Conservation (phyloP, 2,329 filamentous ascomycete species). For the Cercospora canescens region DNA sequence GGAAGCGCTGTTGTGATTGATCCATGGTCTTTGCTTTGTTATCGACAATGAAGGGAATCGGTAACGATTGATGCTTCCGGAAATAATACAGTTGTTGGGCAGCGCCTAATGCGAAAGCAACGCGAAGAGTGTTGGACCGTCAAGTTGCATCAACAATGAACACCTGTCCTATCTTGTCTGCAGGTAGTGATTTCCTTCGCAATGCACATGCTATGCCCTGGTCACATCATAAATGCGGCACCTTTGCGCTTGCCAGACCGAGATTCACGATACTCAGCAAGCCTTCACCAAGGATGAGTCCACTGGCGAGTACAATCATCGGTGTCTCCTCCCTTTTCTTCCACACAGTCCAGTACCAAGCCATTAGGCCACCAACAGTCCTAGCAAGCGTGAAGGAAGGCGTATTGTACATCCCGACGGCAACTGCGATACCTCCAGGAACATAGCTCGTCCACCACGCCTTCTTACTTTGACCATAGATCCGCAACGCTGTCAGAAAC, state of each 20-base stretch:
- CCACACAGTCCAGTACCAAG: conserved; percentile 73
- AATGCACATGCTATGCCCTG: background rate
- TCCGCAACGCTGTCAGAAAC: conserved; percentile 67
- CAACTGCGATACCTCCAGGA: conserved; percentile 92
- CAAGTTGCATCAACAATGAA: too few species aligned
- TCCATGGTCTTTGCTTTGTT: background rate
- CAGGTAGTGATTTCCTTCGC: background rate
- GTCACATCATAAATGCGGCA: conserved; percentile 63
- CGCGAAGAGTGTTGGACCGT: too few species aligned
- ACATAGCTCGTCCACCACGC: conserved; percentile 71
- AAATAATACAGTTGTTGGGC: background rate
- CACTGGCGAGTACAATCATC: conserved; percentile 84
- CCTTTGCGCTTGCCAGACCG: conserved; percentile 71
- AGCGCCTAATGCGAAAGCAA: too few species aligned
- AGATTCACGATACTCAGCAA: conserved; percentile 90
- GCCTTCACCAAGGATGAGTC: conserved; percentile 89
- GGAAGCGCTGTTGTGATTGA: background rate
- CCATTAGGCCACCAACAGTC: conserved; percentile 73
- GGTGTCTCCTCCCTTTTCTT: conserved; percentile 64
- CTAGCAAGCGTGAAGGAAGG: conserved; percentile 92
- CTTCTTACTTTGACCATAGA: conserved; percentile 48
- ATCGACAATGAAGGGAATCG: background rate
- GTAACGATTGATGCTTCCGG: background rate
- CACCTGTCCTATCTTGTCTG: too few species aligned
- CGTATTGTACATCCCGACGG: conserved; percentile 97